phyloP scores from a whole-genome alignment of 1,139 yeast species.

The Magnusiomyces suaveolens region DNA sequence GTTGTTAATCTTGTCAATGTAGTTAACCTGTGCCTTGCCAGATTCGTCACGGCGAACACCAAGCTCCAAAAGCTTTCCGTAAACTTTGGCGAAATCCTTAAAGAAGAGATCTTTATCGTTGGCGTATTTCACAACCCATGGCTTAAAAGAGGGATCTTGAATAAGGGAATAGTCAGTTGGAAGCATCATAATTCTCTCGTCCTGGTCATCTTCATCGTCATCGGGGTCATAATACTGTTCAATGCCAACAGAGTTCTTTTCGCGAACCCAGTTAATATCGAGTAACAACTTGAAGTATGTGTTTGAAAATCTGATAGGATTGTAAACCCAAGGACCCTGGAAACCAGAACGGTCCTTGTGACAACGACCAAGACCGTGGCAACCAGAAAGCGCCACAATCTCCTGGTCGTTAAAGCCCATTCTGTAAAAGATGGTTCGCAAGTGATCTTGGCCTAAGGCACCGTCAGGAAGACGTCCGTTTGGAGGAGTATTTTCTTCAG shows the following conservation, averaged over 20 bases:
- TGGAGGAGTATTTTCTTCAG: conserved; percentile 46
- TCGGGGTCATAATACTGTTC: conserved; percentile 71
- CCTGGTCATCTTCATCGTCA: conserved; percentile 18
- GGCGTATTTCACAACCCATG: conserved; percentile 48
- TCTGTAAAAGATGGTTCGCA: conserved; percentile 45
- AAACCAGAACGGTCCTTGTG: conserved; percentile 51
- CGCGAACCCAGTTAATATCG: conserved; percentile 65
- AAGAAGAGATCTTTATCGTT: conserved; percentile 43
- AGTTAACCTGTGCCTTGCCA: conserved; percentile 28
- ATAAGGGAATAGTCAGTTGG: conserved; percentile 53
- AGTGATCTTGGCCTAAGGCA: conserved; percentile 43
- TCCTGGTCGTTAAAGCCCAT: conserved; percentile 59
- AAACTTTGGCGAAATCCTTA: conserved; percentile 45
- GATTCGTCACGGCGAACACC: conserved; percentile 38
- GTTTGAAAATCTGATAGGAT: conserved; percentile 71
- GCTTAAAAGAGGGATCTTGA: conserved; percentile 40
- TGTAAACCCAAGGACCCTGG: conserved; percentile 89
- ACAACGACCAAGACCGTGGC: conserved; percentile 58
- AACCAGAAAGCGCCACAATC: conserved; percentile 54
- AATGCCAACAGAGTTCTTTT: conserved; percentile 45
- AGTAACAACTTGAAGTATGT: conserved; percentile 65
- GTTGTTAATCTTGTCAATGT: conserved; percentile 21
- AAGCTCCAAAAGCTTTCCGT: conserved; percentile 48
- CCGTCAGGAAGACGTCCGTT: conserved; percentile 57
- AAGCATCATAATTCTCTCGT: conserved; percentile 52